Evolutionary conservation across 1,284 basidiomycete species (phyloP), one percentile per base, ranked within the genome.

Genomic region (Xerocomus minutiporus): DNA sequence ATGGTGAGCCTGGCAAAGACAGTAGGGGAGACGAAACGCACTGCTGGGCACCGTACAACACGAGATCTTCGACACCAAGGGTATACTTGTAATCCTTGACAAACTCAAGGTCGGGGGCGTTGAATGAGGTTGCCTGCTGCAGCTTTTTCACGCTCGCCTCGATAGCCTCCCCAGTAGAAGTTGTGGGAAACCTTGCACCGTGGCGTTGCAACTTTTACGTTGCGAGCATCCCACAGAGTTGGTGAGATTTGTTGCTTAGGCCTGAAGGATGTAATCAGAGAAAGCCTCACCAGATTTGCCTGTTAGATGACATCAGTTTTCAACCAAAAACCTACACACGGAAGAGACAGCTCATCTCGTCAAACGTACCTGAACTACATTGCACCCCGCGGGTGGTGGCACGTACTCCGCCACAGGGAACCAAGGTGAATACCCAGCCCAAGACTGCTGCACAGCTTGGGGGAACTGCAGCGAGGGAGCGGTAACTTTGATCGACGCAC

Each of bases 131-230:
- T 2, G 73, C 82, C 0, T 70, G 63, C 51, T 78, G 66, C 0
- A 89, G 67, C 61, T 83, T 84, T 13, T 62, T 56, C 5, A 88
- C 58, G 0, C 83, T 79, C 0, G 64, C 54, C 31, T 70, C 46
- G 11, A 90, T 84, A 1, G 62, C 61, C 5, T 61, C 60, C 0
- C 72, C 68, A 0, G 82, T 74, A 8, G 71, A 71, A 1, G 71
- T 62, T 0, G 87, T 89, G 0, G 92, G 92, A 59, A 78, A 92
- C 31, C 92, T 78, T 1, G 88, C 86, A 1, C 90, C 88, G 61
- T 94, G 91, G 5, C 92, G 75, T 70, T 93, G 86, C 8, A 95
- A 67, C 89, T 92, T 6, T 50, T 40, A 15, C 8, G 12, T 12
- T 4, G 8, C 29, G 12, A n/a, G 4, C 17, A 23, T 29, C 29